phyloP scores from a whole-genome alignment of 2,329 filamentous ascomycete genomes.

The Claviceps arundinis region DNA sequence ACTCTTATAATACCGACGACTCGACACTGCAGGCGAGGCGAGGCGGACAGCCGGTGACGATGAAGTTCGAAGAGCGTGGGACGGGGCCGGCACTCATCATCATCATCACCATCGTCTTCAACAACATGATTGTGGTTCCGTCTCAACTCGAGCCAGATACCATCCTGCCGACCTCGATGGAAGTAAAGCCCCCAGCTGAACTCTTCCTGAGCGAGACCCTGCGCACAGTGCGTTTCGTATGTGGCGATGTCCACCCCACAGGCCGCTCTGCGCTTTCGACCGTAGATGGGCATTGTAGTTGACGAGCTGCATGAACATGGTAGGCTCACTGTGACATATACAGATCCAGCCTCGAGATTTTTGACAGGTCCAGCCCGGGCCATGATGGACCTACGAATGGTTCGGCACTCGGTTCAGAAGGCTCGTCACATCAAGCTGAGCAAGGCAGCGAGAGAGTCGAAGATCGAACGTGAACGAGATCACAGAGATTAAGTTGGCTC shows the following conservation, averaged over 20 bases:
- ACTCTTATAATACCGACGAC: constrained; percentile 20
- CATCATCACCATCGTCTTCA: not conserved
- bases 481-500: too few species aligned
- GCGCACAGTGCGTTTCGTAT: constrained; percentile 10
- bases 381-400: not conserved
- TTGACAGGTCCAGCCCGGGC: not conserved
- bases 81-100: not conserved
- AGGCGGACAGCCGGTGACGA: constrained; percentile 10
- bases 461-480: not conserved
- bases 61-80: constrained; percentile 10
- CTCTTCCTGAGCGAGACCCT: constrained; percentile 14
- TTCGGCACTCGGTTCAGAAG: not conserved
- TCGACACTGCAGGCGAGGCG: constrained; percentile 15
- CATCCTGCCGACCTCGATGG: constrained; percentile 14
- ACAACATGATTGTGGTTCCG: not conserved
- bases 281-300: not conserved
- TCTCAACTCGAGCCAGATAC: constrained; percentile 14
- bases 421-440: too few species aligned
- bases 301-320: not conserved
- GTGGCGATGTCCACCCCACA: constrained; percentile 8
- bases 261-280: not conserved
- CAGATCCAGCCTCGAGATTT: constrained; percentile 3
- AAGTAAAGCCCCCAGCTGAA: constrained; percentile 26
- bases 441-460: too few species aligned
- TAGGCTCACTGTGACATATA: constrained; percentile 5